A percentile compares a stretch with the other conserved stretches of the same genome.
These are phyloP conservation scores for Leishmania tarentolae DNA, from an alignment of 208 protist genomes.

Conservation along the genomic window DNA sequence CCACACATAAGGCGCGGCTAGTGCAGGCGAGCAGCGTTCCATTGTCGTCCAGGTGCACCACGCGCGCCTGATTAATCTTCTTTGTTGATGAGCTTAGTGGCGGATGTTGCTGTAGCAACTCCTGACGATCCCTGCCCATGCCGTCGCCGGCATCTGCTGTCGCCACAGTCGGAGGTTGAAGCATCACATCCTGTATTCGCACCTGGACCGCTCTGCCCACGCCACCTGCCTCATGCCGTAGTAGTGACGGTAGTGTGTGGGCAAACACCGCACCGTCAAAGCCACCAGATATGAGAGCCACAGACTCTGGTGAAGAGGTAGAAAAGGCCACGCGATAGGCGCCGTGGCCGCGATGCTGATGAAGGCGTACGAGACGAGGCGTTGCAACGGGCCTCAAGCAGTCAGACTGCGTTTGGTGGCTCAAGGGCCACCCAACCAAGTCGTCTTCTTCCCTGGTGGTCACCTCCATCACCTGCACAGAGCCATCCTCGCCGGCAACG, in stretches of 20 bases:
- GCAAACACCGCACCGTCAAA: slow-evolving; percentile 55
- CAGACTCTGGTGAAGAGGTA: neutral
- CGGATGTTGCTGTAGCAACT: neutral
- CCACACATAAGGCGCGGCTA: slow-evolving; percentile 12
- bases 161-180: neutral
- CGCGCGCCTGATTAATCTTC: slow-evolving; percentile 20
- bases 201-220: neutral
- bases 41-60: slow-evolving; percentile 24
- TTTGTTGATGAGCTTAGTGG: neutral
- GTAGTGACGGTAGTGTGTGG: slow-evolving; percentile 7
- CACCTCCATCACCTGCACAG: slow-evolving; percentile 43
- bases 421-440: neutral
- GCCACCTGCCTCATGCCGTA: neutral
- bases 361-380: slow-evolving; percentile 15
- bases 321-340: slow-evolving; percentile 55
- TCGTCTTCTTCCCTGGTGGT: neutral
- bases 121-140: neutral
- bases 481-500: slow-evolving; percentile 63
- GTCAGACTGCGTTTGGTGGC: neutral
- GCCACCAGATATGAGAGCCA: slow-evolving; percentile 46
- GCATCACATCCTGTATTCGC: neutral
- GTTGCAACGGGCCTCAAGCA: neutral
- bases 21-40: slow-evolving; percentile 26
- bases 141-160: neutral
- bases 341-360: slow-evolving; percentile 67